Conservation (phyloP, 441 rosid species). For the Manihot esculenta region DNA sequence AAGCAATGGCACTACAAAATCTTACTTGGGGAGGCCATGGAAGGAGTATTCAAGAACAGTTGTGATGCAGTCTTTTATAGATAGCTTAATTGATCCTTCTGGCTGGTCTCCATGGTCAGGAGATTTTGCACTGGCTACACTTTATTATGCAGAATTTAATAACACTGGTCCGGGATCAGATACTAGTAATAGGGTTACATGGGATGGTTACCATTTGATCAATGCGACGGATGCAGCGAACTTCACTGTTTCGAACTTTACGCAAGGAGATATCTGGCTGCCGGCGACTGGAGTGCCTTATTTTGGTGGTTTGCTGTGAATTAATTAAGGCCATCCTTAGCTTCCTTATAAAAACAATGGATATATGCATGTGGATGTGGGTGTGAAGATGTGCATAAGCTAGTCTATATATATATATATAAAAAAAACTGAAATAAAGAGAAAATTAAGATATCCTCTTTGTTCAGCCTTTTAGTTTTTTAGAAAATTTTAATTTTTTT, state of each 20-base stretch:
- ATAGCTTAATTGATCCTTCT: conserved; percentile 41
- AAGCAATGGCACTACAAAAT: conserved; percentile 31
- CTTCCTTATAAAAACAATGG: too few relatives aligned
- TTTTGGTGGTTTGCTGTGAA: conserved; percentile 31
- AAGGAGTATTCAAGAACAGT: conserved; percentile 67
- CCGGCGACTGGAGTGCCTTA: conserved; percentile 59
- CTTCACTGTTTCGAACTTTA: conserved; percentile 55
- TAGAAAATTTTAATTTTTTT: too few relatives aligned
- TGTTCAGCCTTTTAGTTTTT: too few relatives aligned
- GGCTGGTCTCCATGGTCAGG: conserved; percentile 74
- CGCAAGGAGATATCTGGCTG: conserved; percentile 60
- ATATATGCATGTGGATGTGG: too few relatives aligned
- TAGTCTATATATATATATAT: too few relatives aligned
- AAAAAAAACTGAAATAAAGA: too few relatives aligned
- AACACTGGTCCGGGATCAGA: conserved; percentile 57
- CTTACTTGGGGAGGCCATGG: conserved; percentile 80
- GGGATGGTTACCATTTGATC: conserved; percentile 59
- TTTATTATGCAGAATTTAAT: conserved; percentile 62
- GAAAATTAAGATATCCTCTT: too few relatives aligned
- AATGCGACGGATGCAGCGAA: conserved; percentile 47
- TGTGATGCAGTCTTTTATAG: conserved; percentile 52
- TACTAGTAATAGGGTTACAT: conserved; percentile 40
- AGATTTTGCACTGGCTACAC: conserved; percentile 44
- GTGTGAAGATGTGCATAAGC: too few relatives aligned
- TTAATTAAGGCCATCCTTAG: too few relatives aligned